A percentile compares a stretch with the other conserved stretches of the same genome.
phyloP scores from a whole-genome alignment of 2,329 filamentous ascomycete species.

The Calonectria naviculata region DNA sequence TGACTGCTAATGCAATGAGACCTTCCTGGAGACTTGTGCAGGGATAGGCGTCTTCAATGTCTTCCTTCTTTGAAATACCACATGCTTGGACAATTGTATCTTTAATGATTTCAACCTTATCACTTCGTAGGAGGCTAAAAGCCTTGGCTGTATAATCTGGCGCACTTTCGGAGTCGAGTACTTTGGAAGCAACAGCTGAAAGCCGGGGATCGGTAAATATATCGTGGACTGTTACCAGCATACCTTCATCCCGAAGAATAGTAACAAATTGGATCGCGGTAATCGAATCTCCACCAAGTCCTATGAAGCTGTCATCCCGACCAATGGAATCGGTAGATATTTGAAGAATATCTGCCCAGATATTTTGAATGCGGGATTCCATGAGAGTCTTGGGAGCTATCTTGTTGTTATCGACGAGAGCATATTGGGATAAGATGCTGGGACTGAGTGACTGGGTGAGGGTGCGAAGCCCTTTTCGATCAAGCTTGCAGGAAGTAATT shows the following conservation, averaged over 20 bases:
- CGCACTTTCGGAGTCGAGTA: background rate
- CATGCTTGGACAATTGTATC: background rate
- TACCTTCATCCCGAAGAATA: conserved; percentile 47
- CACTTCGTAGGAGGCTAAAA: background rate
- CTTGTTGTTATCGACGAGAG: background rate
- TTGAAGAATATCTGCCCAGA: conserved; percentile 52
- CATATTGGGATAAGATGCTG: background rate
- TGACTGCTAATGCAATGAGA: conserved; percentile 9
- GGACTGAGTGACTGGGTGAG: conserved; percentile 1
- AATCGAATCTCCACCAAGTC: conserved; percentile 61
- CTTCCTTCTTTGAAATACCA: conserved; percentile 19
- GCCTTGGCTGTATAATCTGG: background rate
- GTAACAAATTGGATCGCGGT: conserved; percentile 61
- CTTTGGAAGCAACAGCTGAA: background rate
- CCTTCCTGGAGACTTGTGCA: conserved; percentile 13
- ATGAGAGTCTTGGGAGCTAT: background rate
- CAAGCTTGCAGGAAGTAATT: conserved; percentile 27
- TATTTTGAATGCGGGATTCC: conserved; percentile 40
- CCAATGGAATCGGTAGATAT: conserved; percentile 48
- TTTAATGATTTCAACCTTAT: background rate
- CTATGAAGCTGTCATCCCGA: conserved; percentile 59
- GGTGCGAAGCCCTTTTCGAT: conserved; percentile 15
- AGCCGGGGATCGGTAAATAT: conserved; percentile 4
- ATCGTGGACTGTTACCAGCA: background rate
- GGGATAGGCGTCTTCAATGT: conserved; percentile 41